Evolutionary conservation across 2,329 filamentous ascomycete species (phyloP), one percentile per base, ranked within the genome.

Genomic region (Alternaria brassicae): DNA sequence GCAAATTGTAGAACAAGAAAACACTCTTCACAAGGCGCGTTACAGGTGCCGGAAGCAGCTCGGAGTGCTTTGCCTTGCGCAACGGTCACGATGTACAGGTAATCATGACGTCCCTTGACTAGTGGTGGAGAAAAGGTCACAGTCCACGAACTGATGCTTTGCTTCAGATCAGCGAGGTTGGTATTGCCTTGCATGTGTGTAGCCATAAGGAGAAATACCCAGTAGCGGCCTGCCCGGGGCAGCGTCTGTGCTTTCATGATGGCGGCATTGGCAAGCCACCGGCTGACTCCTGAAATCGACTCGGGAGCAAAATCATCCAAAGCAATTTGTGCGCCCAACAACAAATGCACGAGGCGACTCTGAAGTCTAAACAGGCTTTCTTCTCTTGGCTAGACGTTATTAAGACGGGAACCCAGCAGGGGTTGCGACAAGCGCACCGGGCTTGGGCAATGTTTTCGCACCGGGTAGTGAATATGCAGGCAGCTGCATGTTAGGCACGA

Each of bases 401-500:
- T 58, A 53, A 52, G 56, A 50, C 56, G 27, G 48, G 49, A 40
- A 52, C 36, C 21, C 30, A 39, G 47, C 41, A 37, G 37, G 45
- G 53, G 23, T 42, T 28, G 30, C 45, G 40, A 40, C 28, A 51
- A 59, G 49, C 21, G 37, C 30, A n/a, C 41, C 23, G 34, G 32
- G 53, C 37, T 44, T 42, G 57, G 44, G 51, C 55, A 40, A 53
- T 53, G 32, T 49, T 23, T 50, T 55, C 49, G 57, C 41, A 49
- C 39, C 30, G 30, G 57, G 49, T 49, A 60, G 60, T 50, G 48
- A 37, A 47, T 19, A 23, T 48, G 55, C 49, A 51, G 45, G 53
- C 41, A 28, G 30, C 42, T 58, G 58, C 47, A 55, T 36, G 42
- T 30, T 55, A 37, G 56, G 62, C 58, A 63, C 56, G 61, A 66